Evolutionary conservation across 225 moss, liverwort and hornwort species (phyloP), one percentile per base, ranked within the genome.

Genomic region (Climacium dendroides): DNA sequence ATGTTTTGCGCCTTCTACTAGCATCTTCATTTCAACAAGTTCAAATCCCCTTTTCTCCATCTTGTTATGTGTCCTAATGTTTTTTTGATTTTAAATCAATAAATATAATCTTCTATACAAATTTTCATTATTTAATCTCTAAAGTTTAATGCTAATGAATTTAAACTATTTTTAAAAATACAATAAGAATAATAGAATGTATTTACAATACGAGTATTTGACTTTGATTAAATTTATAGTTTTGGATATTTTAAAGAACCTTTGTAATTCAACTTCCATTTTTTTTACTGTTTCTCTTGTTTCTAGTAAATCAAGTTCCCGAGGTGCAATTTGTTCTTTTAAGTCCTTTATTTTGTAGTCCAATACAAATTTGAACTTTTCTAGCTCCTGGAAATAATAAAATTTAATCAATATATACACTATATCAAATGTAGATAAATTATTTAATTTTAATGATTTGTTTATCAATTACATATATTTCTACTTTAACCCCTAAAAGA

Each of bases 331-430:
- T 93, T 95, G 90, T 82, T 95, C 91, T 54, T 91, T 93, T 16
- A 97, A 87, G 47, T 98, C 96, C 84, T 97, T 95, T 22, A 98
- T 97, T 85, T 97, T 97, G 34, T 93, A 96, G 72, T 98, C 97
- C 29, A 98, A 59, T 15, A 98, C 98, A 89, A 97, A 98, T 88
- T 98, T 97, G 45, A 95, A 97, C 60, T 98, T 98, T 81, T 98
- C 97, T 19, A 98, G 84, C 66, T 98, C 97, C 97, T 98, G 10
- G 1, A 37, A 74, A 59, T 5, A 83, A 32, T 1, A 32, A 26
- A 47, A 72, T 32, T 11, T 7, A 39, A 77, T 30, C 0, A 0
- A 0, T 41, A 29, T 43, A 55, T 54, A 19, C 4, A 45, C 13
- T 19, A 14, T 2, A 35, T 57, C 45, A 47, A 13, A 24, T 18